Conservation (phyloP, 345 rosid species). For the Gossypium sturtianum region DNA sequence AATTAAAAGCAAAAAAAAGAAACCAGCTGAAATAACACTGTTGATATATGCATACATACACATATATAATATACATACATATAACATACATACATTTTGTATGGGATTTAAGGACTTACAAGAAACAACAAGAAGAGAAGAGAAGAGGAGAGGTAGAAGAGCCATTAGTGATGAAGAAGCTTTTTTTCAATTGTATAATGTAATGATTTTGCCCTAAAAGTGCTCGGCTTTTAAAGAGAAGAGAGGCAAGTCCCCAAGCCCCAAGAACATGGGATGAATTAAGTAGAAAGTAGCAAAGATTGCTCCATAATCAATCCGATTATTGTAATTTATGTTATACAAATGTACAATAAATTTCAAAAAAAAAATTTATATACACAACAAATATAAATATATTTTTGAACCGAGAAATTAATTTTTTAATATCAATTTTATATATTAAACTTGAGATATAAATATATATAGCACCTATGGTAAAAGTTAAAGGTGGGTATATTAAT, state of each 20-base stretch:
- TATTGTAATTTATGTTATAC: background rate
- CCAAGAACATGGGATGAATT: constrained; percentile 2
- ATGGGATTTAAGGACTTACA: background rate
- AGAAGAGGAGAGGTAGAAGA: constrained; percentile 1
- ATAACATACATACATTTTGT: background rate
- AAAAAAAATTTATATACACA: background rate
- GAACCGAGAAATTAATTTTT: background rate
- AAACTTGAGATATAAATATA: background rate
- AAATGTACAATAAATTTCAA: background rate
- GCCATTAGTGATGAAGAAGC: background rate
- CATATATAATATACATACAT: background rate
- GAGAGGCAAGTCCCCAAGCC: background rate
- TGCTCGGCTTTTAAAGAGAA: background rate
- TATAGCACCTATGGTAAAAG: too few species aligned
- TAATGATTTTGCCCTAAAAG: background rate
- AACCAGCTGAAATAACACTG: background rate
- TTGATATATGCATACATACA: background rate
- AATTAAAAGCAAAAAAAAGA: background rate
- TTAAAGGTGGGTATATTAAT: background rate
- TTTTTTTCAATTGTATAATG: background rate
- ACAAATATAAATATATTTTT: too few species aligned
- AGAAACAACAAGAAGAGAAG: background rate
- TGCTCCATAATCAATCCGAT: background rate
- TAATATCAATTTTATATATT: background rate
- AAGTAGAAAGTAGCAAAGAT: constrained; percentile 7